Evolutionary conservation across 768 basidiomycete species (phyloP).

Genomic region (Sarcomyxa edulis): DNA sequence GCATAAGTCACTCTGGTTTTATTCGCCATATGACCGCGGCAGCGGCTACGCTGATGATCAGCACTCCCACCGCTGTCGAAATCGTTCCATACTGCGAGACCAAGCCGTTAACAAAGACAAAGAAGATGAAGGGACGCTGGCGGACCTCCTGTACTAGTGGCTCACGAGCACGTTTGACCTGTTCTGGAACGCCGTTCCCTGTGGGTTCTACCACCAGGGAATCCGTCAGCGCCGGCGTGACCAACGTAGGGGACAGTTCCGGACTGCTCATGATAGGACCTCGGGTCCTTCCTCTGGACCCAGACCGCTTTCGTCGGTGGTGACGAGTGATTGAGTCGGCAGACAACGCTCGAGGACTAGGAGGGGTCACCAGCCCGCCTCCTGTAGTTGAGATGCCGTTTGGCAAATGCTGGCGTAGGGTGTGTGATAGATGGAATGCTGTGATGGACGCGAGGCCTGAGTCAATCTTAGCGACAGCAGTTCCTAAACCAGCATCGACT

Average conservation of each 20-base stretch:
- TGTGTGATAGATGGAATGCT: conserved; percentile 20
- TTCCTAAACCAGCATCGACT: conserved; percentile 51
- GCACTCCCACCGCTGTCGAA: conserved; percentile 57
- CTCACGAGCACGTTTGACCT: no score
- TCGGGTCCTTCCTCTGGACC: conserved; percentile 16
- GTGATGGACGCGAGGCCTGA: conserved; percentile 10
- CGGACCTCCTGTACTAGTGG: conserved; percentile 2
- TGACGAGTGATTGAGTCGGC: conserved; percentile 46
- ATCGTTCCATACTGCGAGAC: no score
- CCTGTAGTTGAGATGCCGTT: conserved; percentile 34
- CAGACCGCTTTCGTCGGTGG: conserved; percentile 38
- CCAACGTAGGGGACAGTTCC: conserved; percentile 2
- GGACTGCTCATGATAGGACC: conserved; percentile 17
- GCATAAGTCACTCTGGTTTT: conserved; percentile 26
- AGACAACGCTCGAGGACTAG: conserved; percentile 68
- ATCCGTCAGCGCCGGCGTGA: conserved; percentile 2
- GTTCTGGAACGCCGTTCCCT: no score
- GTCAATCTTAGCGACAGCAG: conserved; percentile 15
- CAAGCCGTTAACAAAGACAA: background rate
- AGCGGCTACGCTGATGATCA: conserved; percentile 63
- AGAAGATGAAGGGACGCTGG: background rate
- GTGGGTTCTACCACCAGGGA: no score
- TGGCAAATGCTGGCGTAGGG: conserved; percentile 23
- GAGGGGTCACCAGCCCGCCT: conserved; percentile 69
- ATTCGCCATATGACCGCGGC: conserved; percentile 73